These are phyloP conservation scores for Warburgia ugandensis DNA, from an alignment of 164 flowering plant genomes.

Conservation along the genomic window DNA sequence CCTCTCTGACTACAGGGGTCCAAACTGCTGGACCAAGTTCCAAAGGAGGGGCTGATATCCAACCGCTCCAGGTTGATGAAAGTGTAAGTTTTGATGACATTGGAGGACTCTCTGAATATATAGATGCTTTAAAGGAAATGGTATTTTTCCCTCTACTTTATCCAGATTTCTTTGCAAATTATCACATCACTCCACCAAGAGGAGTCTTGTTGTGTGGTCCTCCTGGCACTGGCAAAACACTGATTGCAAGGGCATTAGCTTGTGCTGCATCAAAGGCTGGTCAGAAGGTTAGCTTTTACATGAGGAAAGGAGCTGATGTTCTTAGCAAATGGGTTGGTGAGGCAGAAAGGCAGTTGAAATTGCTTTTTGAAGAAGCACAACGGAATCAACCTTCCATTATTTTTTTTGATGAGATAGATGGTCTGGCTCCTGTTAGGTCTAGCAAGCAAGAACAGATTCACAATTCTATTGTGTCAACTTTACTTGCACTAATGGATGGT, in stretches of 20 bases:
- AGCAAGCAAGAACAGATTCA: slow-evolving; percentile 99
- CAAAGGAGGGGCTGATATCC: slow-evolving; percentile 99
- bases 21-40: slow-evolving; percentile 99
- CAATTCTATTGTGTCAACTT: slow-evolving; percentile 95
- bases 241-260: slow-evolving; percentile 97
- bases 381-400: slow-evolving; percentile 97
- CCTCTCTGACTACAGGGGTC: slow-evolving; percentile 59
- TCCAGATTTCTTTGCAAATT: slow-evolving; percentile 94
- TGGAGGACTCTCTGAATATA: slow-evolving; percentile 93
- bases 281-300: slow-evolving; percentile 98
- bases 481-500: slow-evolving; percentile 99
- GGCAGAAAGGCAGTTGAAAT: slow-evolving; percentile 94
- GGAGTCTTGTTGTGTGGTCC: slow-evolving; percentile 99
- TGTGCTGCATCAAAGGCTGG: slow-evolving; percentile 99
- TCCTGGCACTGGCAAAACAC: slow-evolving; percentile 98
- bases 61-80: slow-evolving; percentile 93
- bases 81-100: slow-evolving; percentile 93
- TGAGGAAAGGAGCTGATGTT: slow-evolving; percentile 99
- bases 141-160: slow-evolving; percentile 94
- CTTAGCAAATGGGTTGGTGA: slow-evolving; percentile 99
- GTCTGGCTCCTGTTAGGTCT: slow-evolving; percentile 98
- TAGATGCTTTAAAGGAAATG: slow-evolving; percentile 97
- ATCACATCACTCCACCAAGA: slow-evolving; percentile 95
- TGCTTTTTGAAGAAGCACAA: slow-evolving; percentile 98
- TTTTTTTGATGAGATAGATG: slow-evolving; percentile 99